These are phyloP conservation scores for Stemphylium beticola DNA, from an alignment of 2,329 filamentous ascomycete genomes.

Conservation along the genomic window DNA sequence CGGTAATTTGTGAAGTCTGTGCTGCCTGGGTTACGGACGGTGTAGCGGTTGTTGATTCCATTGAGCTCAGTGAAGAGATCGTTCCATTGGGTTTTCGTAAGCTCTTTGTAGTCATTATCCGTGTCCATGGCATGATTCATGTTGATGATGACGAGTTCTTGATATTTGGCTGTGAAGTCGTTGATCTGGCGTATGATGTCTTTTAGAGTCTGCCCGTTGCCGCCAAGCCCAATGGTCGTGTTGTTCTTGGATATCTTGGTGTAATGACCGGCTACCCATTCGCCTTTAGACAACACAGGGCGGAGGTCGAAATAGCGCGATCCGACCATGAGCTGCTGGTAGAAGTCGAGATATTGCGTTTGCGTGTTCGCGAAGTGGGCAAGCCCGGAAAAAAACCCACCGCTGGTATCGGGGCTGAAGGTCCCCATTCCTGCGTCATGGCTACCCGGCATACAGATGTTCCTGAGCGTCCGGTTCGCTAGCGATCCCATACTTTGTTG, in stretches of 20 bases:
- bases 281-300: conserved; percentile 48
- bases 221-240: conserved; percentile 50
- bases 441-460: conserved; percentile 57
- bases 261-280: conserved; percentile 55
- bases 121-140: conserved; percentile 56
- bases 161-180: conserved; percentile 53
- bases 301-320: conserved; percentile 59
- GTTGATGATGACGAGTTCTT: conserved; percentile 57
- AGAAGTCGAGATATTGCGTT: conserved; percentile 55
- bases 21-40: conserved; percentile 26
- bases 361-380: conserved; percentile 53
- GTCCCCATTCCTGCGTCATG: conserved; percentile 59
- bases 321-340: conserved; percentile 55
- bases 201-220: conserved; percentile 54
- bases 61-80: conserved; percentile 53
- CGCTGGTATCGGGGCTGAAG: conserved; percentile 49
- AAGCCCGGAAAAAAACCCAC: conserved; percentile 9
- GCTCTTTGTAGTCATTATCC: conserved; percentile 47
- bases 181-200: conserved; percentile 56
- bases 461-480: conserved; percentile 51
- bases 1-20: conserved; percentile 42
- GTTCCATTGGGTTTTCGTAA: conserved; percentile 50
- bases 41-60: conserved; percentile 51
- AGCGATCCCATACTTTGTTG: conserved; percentile 48
- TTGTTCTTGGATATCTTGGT: conserved; percentile 43